Base-by-base conservation (phyloP, 192 early-diverging fungal species). In the Glomus cerebriforme region DNA sequence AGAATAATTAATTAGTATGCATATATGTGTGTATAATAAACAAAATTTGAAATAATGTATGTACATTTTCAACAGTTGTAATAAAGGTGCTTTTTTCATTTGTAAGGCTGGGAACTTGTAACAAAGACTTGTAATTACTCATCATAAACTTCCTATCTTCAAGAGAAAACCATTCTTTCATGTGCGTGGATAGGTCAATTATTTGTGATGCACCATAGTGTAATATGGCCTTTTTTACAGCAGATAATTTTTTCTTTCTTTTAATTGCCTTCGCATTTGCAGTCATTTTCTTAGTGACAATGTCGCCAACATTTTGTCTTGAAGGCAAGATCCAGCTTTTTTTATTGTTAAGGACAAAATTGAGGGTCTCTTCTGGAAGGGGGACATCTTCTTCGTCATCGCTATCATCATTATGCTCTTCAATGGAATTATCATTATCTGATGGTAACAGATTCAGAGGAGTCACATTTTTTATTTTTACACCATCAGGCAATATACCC, bases 161-260 rank as follows among this genome's bases (percentile, higher is more conserved):
- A 22, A 45, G 0, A 47, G 26, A 58, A 78, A 78, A 78, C 65
- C 77, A 78, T 78, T 58, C 3, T 24, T 78, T 78, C 77, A 78
- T 78, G 24, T 78, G 58, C 7, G 65, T 34, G 0, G 77, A 78
- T 45, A 78, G 24, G 24, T 78, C 65, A 31, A 78, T 67, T 32
- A 78, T 69, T 34, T 39, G 17, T 34, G 66, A 78, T 78, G 54
- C 49, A 45, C 27, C 54, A 59, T 79, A 72, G 15, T 49, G 35
- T 45, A 69, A 59, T 37, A 72, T 59, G 5, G 68, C 43, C 47
- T 72, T 72, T 31, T 79, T 68, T 19, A 72, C 13, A 31, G 64
- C 43, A 34, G 31, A 15, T 78, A 68, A 68, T 66, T 26, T 64
- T 24, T 78, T 78, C 35, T 78, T 78, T 5, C 47, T 31, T 58